Conservation (phyloP, 1,284 basidiomycete species). For the Sphagnurus paluster region DNA sequence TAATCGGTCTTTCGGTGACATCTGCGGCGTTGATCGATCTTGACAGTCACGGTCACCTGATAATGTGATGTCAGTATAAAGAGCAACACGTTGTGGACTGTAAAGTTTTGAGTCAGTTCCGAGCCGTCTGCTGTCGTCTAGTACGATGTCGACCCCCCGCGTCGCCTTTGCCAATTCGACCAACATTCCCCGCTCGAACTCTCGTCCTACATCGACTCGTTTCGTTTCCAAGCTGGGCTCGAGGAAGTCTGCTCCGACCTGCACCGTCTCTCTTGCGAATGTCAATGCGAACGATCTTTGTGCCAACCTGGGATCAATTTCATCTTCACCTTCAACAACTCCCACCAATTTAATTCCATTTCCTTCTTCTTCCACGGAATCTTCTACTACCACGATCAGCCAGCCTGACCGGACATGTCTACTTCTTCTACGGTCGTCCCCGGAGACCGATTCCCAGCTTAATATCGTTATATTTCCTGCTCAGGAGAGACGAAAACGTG, state of each 20-base stretch:
- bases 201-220: conserved; percentile 11
- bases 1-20: too few relatives aligned
- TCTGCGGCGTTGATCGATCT: neutral
- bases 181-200: conserved; percentile 16
- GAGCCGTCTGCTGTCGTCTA: conserved; percentile 17
- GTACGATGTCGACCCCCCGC: conserved; percentile 20
- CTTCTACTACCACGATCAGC: conserved; percentile 16
- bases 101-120: conserved; percentile 16
- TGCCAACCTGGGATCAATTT: conserved; percentile 10
- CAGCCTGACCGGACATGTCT: conserved; percentile 21
- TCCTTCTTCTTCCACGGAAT: conserved; percentile 15
- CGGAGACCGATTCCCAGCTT: conserved; percentile 8
- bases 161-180: conserved; percentile 23
- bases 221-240: conserved; percentile 17
- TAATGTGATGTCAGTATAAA: conserved; percentile 13
- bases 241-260: conserved; percentile 22
- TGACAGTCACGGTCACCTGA: conserved; percentile 20
- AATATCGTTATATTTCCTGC: conserved; percentile 7
- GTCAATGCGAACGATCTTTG: conserved; percentile 14
- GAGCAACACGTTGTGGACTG: conserved; percentile 17
- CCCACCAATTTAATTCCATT: conserved; percentile 20
- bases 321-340: conserved; percentile 2
- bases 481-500: conserved; percentile 19
- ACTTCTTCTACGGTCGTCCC: conserved; percentile 15
- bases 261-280: conserved; percentile 22